A percentile compares a stretch with the other conserved stretches of the same genome.
Conservation (phyloP, 169 alveolate species). For the Blepharisma undulans region DNA sequence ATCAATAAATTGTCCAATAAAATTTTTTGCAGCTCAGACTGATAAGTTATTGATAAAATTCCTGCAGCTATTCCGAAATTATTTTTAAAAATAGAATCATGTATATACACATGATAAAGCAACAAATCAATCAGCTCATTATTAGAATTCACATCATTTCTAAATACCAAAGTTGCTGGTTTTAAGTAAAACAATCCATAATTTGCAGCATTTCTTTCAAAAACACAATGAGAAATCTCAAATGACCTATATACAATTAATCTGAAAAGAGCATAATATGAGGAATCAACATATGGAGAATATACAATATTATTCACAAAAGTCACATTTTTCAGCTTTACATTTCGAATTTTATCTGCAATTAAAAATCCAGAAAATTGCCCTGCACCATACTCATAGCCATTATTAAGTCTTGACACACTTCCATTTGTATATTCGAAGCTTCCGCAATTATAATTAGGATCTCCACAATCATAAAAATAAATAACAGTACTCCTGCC, state of each 20-base stretch:
- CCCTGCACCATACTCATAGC: neutral
- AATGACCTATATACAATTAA: neutral
- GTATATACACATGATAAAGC: neutral
- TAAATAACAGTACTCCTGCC: neutral
- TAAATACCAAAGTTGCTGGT: neutral
- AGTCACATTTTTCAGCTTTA: neutral
- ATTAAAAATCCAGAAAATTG: neutral
- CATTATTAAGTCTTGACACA: neutral
- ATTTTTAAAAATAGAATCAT: neutral
- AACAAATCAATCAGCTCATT: neutral
- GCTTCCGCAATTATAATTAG: neutral
- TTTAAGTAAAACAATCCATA: neutral
- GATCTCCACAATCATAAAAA: neutral
- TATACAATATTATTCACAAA: neutral
- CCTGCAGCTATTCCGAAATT: neutral
- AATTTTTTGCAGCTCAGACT: neutral
- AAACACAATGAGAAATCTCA: neutral
- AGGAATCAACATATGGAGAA: neutral
- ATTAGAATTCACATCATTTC: neutral
- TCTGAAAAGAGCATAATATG: neutral
- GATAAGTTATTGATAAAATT: neutral
- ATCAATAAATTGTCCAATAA: too few species aligned
- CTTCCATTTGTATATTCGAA: neutral
- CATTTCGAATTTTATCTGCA: neutral
- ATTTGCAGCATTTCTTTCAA: neutral